These are phyloP conservation scores for Flaveria bidentis DNA, from an alignment of 129 eudicot genomes.

Conservation along the genomic window DNA sequence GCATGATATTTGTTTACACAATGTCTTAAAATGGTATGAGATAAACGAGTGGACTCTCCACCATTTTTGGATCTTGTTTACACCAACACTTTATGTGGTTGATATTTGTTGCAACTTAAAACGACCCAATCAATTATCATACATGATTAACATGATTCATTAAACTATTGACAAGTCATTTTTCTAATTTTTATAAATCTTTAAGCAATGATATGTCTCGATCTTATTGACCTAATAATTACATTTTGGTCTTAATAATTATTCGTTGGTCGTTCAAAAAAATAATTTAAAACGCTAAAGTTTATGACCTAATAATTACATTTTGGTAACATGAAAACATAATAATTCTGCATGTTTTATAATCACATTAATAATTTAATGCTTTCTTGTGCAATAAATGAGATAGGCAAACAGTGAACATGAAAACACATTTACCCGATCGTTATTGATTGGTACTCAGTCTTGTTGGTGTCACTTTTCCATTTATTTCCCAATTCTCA, in stretches of 20 bases:
- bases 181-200: not conserved
- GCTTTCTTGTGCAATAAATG: not conserved
- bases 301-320: too few relatives aligned
- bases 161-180: not conserved
- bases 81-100: slow-evolving; percentile 18
- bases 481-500: not conserved
- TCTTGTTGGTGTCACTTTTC: not conserved
- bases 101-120: slow-evolving; percentile 3
- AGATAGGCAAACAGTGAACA: not conserved
- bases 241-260: too few relatives aligned
- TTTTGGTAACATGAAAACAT: not conserved
- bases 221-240: too few relatives aligned
- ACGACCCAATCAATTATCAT: slow-evolving; percentile 12
- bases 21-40: not conserved
- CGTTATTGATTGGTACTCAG: not conserved
- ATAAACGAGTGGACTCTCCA: slow-evolving; percentile 20
- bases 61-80: slow-evolving; percentile 37
- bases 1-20: not conserved
- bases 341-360: not conserved
- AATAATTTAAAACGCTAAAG: too few relatives aligned
- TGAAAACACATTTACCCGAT: not conserved
- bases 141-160: not conserved
- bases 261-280: too few relatives aligned
- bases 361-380: too few relatives aligned
- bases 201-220: not conserved